Conservation (phyloP, 2,329 filamentous ascomycete species). For the Endoconidiophora laricicola region DNA sequence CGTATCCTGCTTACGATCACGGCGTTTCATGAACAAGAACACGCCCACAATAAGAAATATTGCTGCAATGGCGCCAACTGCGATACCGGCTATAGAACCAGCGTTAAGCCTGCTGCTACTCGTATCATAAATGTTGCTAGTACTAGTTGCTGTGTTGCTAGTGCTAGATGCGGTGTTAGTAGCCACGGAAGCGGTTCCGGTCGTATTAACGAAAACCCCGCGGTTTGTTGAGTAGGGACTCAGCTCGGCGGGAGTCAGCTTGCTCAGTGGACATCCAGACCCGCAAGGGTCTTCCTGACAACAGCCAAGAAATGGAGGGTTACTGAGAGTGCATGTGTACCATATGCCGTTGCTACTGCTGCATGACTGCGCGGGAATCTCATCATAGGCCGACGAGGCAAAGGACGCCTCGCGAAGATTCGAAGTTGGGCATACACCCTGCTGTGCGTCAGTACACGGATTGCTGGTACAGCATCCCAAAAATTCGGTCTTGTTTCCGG, state of each 20-base stretch:
- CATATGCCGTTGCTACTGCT: slow-evolving; percentile 16
- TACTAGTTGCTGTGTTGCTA: neutral
- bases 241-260: slow-evolving; percentile 17
- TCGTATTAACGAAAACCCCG: slow-evolving; percentile 12
- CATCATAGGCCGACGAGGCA: slow-evolving; percentile 14
- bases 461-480: slow-evolving; percentile 26
- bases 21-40: no score
- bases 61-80: no score
- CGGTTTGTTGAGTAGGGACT: slow-evolving; percentile 14
- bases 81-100: no score
- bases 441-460: slow-evolving; percentile 19
- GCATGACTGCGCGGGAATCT: slow-evolving; percentile 21
- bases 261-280: slow-evolving; percentile 15
- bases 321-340: slow-evolving; percentile 20
- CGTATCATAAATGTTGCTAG: neutral
- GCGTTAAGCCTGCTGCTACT: slow-evolving; percentile 9
- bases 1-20: no score
- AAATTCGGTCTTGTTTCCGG: slow-evolving; percentile 20
- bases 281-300: slow-evolving; percentile 22
- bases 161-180: neutral
- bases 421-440: slow-evolving; percentile 20
- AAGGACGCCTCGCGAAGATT: slow-evolving; percentile 19
- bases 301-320: slow-evolving; percentile 24
- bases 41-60: no score
- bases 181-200: neutral